These are phyloP conservation scores for Boletus coccyginus DNA, from an alignment of 768 basidiomycete genomes.

Conservation along the genomic window DNA sequence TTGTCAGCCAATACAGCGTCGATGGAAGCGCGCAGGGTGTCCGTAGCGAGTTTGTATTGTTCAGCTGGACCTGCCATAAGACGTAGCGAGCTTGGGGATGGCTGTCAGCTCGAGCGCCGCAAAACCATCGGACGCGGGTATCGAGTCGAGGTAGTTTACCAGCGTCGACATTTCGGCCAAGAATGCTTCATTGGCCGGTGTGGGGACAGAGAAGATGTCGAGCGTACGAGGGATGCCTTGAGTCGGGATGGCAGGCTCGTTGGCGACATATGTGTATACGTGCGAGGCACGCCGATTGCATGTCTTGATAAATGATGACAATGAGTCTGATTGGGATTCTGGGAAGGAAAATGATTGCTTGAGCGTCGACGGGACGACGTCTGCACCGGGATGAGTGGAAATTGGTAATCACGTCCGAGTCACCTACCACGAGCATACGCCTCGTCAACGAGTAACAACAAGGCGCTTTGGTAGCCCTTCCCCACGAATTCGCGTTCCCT, in stretches of 20 bases:
- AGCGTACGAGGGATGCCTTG: conserved; percentile 34
- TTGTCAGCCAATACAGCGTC: conserved; percentile 37
- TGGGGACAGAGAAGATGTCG: conserved; percentile 41
- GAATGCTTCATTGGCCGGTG: conserved; percentile 39
- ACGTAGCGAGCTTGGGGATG: conserved; percentile 45
- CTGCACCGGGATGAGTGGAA: conserved; percentile 33
- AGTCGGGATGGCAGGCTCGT: conserved; percentile 32
- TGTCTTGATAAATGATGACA: conserved; percentile 54
- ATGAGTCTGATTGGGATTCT: conserved; percentile 30
- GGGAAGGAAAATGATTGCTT: conserved; percentile 46
- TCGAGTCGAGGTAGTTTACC: conserved; percentile 47
- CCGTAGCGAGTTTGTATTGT: conserved; percentile 48
- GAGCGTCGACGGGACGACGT: conserved; percentile 53
- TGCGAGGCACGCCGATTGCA: conserved; percentile 58
- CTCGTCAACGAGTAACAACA: conserved; percentile 58
- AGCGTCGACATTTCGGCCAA: conserved; percentile 43
- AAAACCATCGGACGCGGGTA: conserved; percentile 43
- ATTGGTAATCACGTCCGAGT: not conserved
- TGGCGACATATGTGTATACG: conserved; percentile 53
- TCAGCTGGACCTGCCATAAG: conserved; percentile 51
- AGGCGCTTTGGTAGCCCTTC: conserved; percentile 45
- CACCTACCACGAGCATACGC: conserved; percentile 52
- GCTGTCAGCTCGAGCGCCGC: conserved; percentile 60
- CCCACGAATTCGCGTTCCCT: conserved; percentile 54
- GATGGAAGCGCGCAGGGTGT: conserved; percentile 48